Conservation (phyloP, 306 rosid genomes). For the Trifolium subterraneum region DNA sequence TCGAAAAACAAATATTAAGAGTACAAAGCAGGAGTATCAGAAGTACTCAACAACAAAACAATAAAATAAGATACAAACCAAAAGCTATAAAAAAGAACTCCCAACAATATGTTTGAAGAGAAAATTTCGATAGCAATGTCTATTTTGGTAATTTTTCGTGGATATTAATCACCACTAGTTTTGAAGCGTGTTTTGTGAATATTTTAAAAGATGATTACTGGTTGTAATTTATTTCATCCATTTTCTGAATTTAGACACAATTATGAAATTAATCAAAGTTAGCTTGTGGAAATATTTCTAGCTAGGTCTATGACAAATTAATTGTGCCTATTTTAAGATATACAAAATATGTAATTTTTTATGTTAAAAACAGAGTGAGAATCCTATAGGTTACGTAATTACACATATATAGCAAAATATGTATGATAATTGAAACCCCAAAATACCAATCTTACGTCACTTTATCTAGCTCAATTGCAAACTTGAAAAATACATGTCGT, state of each 20-base stretch:
- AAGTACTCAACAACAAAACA: no score
- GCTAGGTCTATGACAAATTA: not conserved
- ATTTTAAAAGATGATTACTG: no score
- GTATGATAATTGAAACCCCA: not conserved
- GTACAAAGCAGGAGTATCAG: no score
- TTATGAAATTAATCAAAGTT: not conserved
- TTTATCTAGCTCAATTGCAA: conserved; percentile 35
- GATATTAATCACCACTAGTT: no score
- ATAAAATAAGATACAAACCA: no score
- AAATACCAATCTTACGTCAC: conserved; percentile 8
- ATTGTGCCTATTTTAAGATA: not conserved
- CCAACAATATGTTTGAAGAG: no score
- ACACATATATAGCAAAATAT: conserved; percentile 17
- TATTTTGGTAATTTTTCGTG: no score
- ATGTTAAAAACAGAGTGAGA: not conserved
- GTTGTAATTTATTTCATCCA: not conserved
- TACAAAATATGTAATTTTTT: not conserved
- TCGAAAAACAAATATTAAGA: no score
- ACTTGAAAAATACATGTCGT: conserved; percentile 34
- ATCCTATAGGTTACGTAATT: not conserved
- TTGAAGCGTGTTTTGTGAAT: no score
- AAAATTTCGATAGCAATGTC: no score
- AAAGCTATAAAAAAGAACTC: no score
- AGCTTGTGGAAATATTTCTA: not conserved
- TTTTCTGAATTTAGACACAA: not conserved